Percentiles rank a stretch among this genome's conserved stretches.
phyloP scores from a whole-genome alignment of 2,329 filamentous ascomycete species.

The Chrysoporthe austroafricana region DNA sequence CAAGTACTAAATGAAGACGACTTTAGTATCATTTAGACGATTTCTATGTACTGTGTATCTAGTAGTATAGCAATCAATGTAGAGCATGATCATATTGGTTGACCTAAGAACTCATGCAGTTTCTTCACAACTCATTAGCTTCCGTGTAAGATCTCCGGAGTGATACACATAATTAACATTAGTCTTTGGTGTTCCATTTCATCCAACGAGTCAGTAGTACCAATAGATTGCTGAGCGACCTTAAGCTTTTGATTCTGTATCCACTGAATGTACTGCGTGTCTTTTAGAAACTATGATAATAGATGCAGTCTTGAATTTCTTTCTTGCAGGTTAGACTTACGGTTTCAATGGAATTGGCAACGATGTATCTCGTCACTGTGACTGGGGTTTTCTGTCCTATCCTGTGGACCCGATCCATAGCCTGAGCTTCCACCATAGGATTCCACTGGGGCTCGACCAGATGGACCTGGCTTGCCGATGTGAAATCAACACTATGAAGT shows the following conservation, averaged over 20 bases:
- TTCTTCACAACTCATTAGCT: neutral
- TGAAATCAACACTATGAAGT: constrained; percentile 16
- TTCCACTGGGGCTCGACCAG: constrained; percentile 24
- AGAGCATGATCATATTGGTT: neutral
- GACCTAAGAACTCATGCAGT: neutral
- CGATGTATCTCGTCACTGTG: constrained; percentile 7
- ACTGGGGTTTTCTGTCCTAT: constrained; percentile 19
- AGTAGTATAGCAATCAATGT: neutral
- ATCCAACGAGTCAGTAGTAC: neutral
- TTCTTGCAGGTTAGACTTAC: neutral
- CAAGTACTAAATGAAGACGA: neutral
- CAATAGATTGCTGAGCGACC: neutral
- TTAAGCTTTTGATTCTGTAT: neutral
- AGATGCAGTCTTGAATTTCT: neutral
- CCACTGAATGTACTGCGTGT: neutral
- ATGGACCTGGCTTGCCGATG: constrained; percentile 12
- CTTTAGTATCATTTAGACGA: neutral
- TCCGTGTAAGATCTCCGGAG: neutral
- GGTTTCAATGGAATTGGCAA: neutral
- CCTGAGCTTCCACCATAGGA: constrained; percentile 23
- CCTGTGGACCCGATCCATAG: constrained; percentile 18
- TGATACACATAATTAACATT: neutral
- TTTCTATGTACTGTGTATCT: neutral
- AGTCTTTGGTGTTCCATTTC: neutral
- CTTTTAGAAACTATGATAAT: neutral